A percentile compares a stretch with the other conserved stretches of the same genome.
phyloP scores from a whole-genome alignment of 805 yeast species.

The Starmerella powellii region DNA sequence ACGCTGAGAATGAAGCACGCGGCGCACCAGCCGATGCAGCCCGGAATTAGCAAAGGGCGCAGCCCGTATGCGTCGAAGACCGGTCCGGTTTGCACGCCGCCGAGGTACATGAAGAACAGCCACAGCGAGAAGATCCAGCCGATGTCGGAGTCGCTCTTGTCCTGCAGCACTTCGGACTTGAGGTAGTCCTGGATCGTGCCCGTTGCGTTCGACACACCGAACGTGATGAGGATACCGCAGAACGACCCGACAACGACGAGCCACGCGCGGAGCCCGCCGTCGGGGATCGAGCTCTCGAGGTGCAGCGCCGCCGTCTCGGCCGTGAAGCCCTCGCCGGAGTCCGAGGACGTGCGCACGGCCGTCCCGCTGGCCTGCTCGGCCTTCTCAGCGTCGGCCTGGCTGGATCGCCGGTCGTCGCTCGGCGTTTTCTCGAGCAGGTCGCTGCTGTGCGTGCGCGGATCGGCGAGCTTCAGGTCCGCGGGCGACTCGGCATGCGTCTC shows the following conservation, averaged over 20 bases:
- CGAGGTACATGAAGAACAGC: slow-evolving; percentile 31
- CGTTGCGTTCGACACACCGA: slow-evolving; percentile 55
- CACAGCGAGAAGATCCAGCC: slow-evolving; percentile 55
- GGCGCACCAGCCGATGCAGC: slow-evolving; percentile 36
- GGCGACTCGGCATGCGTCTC: too few species aligned
- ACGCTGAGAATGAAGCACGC: slow-evolving; percentile 45
- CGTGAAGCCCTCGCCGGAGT: not conserved
- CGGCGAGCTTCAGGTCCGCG: too few species aligned
- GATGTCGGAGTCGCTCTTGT: slow-evolving; percentile 38
- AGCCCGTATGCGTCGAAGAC: slow-evolving; percentile 51
- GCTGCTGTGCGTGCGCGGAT: too few species aligned
- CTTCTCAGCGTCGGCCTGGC: too few species aligned
- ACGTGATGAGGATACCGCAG: slow-evolving; percentile 42
- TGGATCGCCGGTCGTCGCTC: too few species aligned
- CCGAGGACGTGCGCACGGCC: too few species aligned
- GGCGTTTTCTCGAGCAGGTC: too few species aligned
- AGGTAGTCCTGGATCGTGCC: slow-evolving; percentile 62
- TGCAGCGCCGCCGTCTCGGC: slow-evolving; percentile 1
- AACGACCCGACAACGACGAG: slow-evolving; percentile 45
- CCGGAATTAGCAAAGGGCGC: slow-evolving; percentile 34
- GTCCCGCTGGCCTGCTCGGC: too few species aligned
- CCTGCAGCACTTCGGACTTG: slow-evolving; percentile 38
- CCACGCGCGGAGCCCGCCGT: slow-evolving; percentile 46
- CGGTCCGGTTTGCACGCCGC: slow-evolving; percentile 42
- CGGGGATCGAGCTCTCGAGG: slow-evolving; percentile 29